Percentiles rank a stretch among this genome's conserved stretches.
phyloP scores from a whole-genome alignment of 129 eudicot genomes.

The Saussurea involucrata region DNA sequence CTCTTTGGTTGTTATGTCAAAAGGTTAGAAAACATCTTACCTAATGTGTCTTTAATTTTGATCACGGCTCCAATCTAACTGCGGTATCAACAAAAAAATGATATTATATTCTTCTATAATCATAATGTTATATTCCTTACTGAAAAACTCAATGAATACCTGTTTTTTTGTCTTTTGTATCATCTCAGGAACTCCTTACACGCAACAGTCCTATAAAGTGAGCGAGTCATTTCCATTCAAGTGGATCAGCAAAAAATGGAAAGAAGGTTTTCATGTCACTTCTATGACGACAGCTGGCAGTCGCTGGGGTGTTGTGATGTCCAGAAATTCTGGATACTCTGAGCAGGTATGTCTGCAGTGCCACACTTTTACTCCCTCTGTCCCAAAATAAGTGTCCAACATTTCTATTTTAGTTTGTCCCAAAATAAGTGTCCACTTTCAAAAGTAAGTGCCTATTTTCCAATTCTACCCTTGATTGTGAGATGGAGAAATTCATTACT shows the following conservation, averaged over 20 bases:
- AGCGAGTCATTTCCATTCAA: slow-evolving; percentile 42
- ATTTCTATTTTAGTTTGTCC: too few species aligned
- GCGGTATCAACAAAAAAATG: not conserved
- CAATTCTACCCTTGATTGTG: not conserved
- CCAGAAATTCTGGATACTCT: slow-evolving; percentile 85
- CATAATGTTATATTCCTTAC: not conserved
- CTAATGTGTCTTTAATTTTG: not conserved
- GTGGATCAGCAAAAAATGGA: slow-evolving; percentile 99
- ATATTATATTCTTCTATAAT: not conserved
- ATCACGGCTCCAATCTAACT: not conserved
- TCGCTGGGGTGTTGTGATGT: slow-evolving; percentile 99
- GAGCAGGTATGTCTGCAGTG: slow-evolving; percentile 54
- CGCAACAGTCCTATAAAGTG: slow-evolving; percentile 40
- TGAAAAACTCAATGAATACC: not conserved
- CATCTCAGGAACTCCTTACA: slow-evolving; percentile 37
- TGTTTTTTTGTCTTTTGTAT: not conserved
- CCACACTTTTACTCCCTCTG: not conserved
- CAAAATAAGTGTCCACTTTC: not conserved
- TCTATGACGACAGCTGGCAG: slow-evolving; percentile 99
- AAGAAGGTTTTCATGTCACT: slow-evolving; percentile 97
- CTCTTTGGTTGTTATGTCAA: slow-evolving; percentile 94
- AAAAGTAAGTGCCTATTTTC: not conserved
- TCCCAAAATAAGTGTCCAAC: not conserved
- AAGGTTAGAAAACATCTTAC: slow-evolving; percentile 47
- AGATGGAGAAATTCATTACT: not conserved